Conservation (phyloP, 371 early-diverging fungal species). For the Entomophthora muscae region DNA sequence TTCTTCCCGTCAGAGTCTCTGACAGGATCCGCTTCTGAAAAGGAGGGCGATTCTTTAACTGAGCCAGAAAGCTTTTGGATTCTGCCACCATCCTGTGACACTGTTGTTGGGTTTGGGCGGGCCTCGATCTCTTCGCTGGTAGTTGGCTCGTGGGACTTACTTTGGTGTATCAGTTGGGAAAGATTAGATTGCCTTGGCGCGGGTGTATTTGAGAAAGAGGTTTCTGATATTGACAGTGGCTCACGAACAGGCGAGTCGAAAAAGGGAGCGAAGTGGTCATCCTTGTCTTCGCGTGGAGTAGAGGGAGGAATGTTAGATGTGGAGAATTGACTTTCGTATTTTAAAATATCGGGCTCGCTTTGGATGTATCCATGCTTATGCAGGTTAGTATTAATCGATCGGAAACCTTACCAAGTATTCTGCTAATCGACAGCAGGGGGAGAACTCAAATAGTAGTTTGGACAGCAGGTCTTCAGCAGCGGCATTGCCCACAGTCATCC, state of each 20-base stretch:
- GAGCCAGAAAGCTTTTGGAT: background rate
- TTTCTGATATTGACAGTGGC: background rate
- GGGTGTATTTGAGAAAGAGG: background rate
- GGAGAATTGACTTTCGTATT: background rate
- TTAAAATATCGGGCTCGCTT: background rate
- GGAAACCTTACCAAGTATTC: conserved; percentile 18
- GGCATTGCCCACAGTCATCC: conserved; percentile 26
- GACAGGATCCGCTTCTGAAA: background rate
- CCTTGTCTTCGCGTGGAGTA: background rate
- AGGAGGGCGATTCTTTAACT: no score
- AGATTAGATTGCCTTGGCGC: background rate
- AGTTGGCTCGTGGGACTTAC: background rate
- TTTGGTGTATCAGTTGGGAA: background rate
- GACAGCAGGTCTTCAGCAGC: conserved; percentile 32
- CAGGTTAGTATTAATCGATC: background rate
- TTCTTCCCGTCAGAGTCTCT: background rate
- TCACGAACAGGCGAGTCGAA: background rate
- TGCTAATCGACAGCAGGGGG: conserved; percentile 34
- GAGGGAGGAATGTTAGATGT: background rate
- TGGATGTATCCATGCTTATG: background rate
- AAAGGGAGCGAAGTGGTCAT: background rate
- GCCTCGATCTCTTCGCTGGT: background rate
- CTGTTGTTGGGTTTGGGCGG: no score
- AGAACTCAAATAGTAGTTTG: conserved; percentile 31
- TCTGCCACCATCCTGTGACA: no score